These are phyloP conservation scores for Aspergillus uvarum DNA, from an alignment of 2,329 filamentous ascomycete species.

Conservation along the genomic window DNA sequence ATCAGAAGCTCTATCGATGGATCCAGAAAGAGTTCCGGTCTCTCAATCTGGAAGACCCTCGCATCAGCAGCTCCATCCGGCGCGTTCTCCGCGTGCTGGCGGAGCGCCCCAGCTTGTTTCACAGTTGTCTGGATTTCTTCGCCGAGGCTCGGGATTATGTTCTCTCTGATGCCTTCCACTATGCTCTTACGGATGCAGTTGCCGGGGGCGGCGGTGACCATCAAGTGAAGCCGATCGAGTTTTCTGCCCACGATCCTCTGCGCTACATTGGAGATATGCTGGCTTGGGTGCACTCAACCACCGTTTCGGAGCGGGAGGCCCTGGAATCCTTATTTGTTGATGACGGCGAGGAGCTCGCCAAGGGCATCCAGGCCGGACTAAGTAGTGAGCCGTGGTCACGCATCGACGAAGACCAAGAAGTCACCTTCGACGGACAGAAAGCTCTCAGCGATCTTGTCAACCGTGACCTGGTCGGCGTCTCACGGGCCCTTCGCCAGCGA, in stretches of 20 bases:
- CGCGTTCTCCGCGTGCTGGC: slow-evolving; percentile 82
- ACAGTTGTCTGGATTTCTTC: slow-evolving; percentile 90
- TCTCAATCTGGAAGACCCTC: slow-evolving; percentile 88
- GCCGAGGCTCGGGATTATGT: slow-evolving; percentile 85
- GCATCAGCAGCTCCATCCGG: slow-evolving; percentile 82
- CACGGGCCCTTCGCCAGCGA: slow-evolving; percentile 80
- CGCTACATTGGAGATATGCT: slow-evolving; percentile 97
- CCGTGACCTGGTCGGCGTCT: slow-evolving; percentile 76
- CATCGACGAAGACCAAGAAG: slow-evolving; percentile 57
- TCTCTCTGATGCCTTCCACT: slow-evolving; percentile 84
- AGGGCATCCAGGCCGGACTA: slow-evolving; percentile 74
- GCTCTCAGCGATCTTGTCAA: slow-evolving; percentile 85
- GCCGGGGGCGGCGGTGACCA: slow-evolving; percentile 59
- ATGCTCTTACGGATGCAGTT: slow-evolving; percentile 74
- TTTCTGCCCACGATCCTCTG: slow-evolving; percentile 86
- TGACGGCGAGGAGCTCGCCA: slow-evolving; percentile 84
- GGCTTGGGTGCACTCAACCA: slow-evolving; percentile 91
- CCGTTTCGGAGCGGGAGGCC: slow-evolving; percentile 90
- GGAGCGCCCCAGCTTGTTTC: slow-evolving; percentile 85
- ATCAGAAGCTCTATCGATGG: slow-evolving; percentile 95
- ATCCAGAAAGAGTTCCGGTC: slow-evolving; percentile 90
- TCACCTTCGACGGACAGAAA: slow-evolving; percentile 72
- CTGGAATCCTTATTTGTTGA: slow-evolving; percentile 88
- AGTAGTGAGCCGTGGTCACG: slow-evolving; percentile 83
- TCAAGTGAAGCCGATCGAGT: slow-evolving; percentile 83